phyloP scores from a whole-genome alignment of 257 asterid species.

The Solanum clarkiae region DNA sequence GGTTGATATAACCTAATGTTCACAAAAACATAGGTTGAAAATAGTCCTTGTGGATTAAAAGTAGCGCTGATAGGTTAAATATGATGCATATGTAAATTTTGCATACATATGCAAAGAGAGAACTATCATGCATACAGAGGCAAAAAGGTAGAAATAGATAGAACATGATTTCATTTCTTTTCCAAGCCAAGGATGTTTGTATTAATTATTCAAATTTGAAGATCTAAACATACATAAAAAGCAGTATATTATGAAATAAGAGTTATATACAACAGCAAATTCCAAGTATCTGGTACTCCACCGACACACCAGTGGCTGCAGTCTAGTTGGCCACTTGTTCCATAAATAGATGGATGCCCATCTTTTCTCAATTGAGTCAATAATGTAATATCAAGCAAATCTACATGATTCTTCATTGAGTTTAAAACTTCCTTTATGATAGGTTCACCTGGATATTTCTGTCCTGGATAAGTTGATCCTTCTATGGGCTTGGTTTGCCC shows the following conservation, averaged over 20 bases:
- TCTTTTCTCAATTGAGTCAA: constrained; percentile 58
- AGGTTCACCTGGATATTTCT: constrained; percentile 33
- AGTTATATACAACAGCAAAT: constrained; percentile 25
- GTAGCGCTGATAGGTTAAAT: too few species aligned
- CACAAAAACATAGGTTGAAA: too few species aligned
- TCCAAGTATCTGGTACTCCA: constrained; percentile 69
- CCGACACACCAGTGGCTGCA: constrained; percentile 82
- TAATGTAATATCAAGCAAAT: constrained; percentile 38
- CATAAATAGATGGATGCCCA: constrained; percentile 63
- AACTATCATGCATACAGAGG: too few species aligned
- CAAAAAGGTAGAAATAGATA: neutral
- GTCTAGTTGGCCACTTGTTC: constrained; percentile 24
- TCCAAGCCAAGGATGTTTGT: neutral
- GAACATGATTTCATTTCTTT: neutral
- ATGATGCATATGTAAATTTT: too few species aligned
- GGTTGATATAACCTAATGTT: too few species aligned
- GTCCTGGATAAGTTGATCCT: constrained; percentile 42
- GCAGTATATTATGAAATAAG: neutral
- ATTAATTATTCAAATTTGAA: neutral
- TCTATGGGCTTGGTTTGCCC: constrained; percentile 36
- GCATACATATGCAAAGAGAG: too few species aligned
- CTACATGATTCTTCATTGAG: constrained; percentile 33
- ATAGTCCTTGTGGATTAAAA: too few species aligned
- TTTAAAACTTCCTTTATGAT: constrained; percentile 42
- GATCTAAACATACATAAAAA: neutral